Percentiles rank a stretch among this genome's conserved stretches.
phyloP scores from a whole-genome alignment of 2,329 filamentous ascomycete species.

The Cryphonectria japonica region DNA sequence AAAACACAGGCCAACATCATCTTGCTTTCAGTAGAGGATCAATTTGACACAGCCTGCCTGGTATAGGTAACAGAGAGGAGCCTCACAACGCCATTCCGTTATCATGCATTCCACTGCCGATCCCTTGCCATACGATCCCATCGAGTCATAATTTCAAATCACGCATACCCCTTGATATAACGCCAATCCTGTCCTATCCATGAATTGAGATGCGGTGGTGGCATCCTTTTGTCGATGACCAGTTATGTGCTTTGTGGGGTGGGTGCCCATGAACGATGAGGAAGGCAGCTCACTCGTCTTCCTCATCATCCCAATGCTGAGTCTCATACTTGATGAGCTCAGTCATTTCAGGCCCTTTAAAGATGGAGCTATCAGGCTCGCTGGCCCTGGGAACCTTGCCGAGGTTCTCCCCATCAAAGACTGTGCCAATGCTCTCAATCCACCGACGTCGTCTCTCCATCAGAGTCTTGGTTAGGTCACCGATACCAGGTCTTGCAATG shows the following conservation, averaged over 20 bases:
- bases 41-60: neutral
- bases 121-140: neutral
- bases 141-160: neutral
- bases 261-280: neutral
- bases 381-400: conserved; percentile 68
- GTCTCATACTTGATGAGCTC: conserved; percentile 75
- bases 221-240: neutral
- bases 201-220: neutral
- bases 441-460: conserved; percentile 91
- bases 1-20: no score
- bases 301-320: conserved; percentile 81
- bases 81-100: conserved; percentile 3
- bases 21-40: neutral
- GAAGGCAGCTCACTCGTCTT: conserved; percentile 56
- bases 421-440: conserved; percentile 87
- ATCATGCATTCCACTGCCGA: neutral
- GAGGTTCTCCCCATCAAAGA: conserved; percentile 83
- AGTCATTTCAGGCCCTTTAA: conserved; percentile 73
- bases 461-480: conserved; percentile 85
- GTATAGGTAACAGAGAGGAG: neutral
- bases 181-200: neutral
- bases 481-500: conserved; percentile 77
- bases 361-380: conserved; percentile 72
- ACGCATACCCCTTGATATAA: neutral
- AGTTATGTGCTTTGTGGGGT: neutral